Percentiles rank a stretch among this genome's conserved stretches.
Evolutionary conservation across 805 yeast species (phyloP).

Genomic region (Saturnispora serradocipensis): DNA sequence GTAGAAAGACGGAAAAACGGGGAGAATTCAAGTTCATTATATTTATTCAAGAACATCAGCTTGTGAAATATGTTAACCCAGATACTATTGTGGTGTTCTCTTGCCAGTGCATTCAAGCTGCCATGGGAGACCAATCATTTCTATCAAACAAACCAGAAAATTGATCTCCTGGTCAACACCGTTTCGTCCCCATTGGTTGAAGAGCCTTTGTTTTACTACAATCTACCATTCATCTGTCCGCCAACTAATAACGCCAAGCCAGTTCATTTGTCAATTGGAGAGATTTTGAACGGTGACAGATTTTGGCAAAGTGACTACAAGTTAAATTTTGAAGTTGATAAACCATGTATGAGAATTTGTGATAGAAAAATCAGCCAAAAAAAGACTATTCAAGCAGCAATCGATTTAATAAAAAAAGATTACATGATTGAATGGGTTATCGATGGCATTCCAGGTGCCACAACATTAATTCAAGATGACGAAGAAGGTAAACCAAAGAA

Average conservation of each 20-base stretch:
- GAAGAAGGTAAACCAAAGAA: constrained; percentile 38
- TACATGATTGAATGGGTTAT: constrained; percentile 78
- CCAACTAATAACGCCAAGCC: constrained; percentile 46
- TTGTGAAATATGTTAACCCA: background rate
- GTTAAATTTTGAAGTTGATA: constrained; percentile 55
- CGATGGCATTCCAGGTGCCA: constrained; percentile 83
- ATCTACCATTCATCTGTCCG: constrained; percentile 74
- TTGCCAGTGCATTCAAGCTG: constrained; percentile 8
- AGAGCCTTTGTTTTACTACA: constrained; percentile 68
- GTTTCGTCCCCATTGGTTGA: constrained; percentile 72
- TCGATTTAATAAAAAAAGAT: constrained; percentile 51
- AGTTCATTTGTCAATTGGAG: constrained; percentile 61
- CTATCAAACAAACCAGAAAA: constrained; percentile 44
- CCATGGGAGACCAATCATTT: constrained; percentile 30
- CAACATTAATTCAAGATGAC: constrained; percentile 60
- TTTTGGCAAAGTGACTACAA: constrained; percentile 66
- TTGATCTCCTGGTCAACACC: constrained; percentile 65
- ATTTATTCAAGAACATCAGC: background rate
- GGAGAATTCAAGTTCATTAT: background rate
- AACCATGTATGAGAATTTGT: constrained; percentile 59
- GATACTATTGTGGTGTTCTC: background rate
- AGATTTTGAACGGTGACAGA: constrained; percentile 73
- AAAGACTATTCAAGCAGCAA: constrained; percentile 45
- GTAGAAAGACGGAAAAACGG: background rate
- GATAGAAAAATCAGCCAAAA: constrained; percentile 45